These are phyloP conservation scores for Aspergillus awamori DNA, from an alignment of 2,329 filamentous ascomycete species.

Conservation along the genomic window DNA sequence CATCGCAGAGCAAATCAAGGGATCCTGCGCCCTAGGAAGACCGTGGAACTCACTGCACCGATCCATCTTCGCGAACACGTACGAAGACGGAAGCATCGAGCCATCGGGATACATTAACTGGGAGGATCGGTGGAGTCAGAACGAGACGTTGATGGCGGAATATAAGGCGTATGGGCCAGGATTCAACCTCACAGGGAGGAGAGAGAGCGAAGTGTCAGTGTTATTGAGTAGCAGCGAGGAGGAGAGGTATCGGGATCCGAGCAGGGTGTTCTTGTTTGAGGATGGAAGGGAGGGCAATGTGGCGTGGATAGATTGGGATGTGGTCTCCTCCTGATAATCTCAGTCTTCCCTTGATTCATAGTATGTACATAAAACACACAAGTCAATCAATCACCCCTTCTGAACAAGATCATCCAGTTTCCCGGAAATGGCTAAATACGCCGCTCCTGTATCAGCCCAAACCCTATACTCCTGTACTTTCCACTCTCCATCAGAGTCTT, in stretches of 20 bases:
- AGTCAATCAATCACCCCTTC: background rate
- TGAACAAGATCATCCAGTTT: constrained; percentile 11
- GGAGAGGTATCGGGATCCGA: constrained; percentile 41
- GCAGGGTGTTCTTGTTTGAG: constrained; percentile 53
- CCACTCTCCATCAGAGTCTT: constrained; percentile 11
- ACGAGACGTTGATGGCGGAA: constrained; percentile 60
- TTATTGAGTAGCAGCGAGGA: constrained; percentile 49
- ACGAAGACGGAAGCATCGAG: constrained; percentile 58
- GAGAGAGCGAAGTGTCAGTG: constrained; percentile 46
- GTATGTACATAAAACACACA: constrained; percentile 5
- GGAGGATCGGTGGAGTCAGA: constrained; percentile 39
- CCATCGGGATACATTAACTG: constrained; percentile 60
- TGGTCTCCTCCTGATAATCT: background rate
- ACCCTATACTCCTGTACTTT: constrained; percentile 46
- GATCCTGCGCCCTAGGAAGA: constrained; percentile 61
- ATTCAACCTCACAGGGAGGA: constrained; percentile 54
- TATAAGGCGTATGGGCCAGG: constrained; percentile 58
- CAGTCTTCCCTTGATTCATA: too few species aligned
- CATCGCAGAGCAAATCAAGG: constrained; percentile 41
- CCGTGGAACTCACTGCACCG: constrained; percentile 64
- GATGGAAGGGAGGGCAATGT: constrained; percentile 51
- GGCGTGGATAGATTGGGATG: constrained; percentile 51
- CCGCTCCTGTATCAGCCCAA: constrained; percentile 50
- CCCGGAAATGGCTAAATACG: constrained; percentile 42
- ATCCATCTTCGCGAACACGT: constrained; percentile 59